phyloP scores from a whole-genome alignment of 345 rosid genomes.

The Eucalyptus pauciflora region DNA sequence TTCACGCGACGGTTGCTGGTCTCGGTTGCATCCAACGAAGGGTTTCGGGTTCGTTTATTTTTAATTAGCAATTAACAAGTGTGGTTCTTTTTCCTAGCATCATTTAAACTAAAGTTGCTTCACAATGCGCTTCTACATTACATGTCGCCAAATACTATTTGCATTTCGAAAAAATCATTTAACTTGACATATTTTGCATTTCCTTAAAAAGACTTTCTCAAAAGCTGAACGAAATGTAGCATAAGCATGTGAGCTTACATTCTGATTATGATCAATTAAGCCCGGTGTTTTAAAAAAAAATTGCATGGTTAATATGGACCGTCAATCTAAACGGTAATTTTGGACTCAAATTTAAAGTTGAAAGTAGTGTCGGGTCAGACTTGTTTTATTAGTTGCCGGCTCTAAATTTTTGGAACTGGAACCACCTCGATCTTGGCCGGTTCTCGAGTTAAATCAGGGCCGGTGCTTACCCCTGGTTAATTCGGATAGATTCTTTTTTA shows the following conservation, averaged over 20 bases:
- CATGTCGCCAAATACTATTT: not conserved
- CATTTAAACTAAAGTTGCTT: not conserved
- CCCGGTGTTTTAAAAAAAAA: not conserved
- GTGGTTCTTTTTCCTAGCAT: not conserved
- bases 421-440: accelerated
- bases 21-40: not conserved
- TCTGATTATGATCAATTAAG: not conserved
- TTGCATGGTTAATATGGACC: not conserved
- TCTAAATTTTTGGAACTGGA: not conserved
- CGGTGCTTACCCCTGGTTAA: not conserved
- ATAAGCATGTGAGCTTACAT: not conserved
- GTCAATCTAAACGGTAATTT: accelerated
- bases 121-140: not conserved
- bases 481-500: not conserved
- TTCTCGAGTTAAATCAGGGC: not conserved
- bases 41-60: not conserved
- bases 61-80: not conserved
- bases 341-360: not conserved
- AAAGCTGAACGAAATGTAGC: not conserved
- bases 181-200: not conserved
- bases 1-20: not conserved
- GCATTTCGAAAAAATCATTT: not conserved
- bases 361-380: not conserved
- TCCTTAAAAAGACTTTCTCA: not conserved
- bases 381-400: not conserved